Evolutionary conservation across 495 filamentous ascomycete species (phyloP).

Genomic region (Xylaria castorea): DNA sequence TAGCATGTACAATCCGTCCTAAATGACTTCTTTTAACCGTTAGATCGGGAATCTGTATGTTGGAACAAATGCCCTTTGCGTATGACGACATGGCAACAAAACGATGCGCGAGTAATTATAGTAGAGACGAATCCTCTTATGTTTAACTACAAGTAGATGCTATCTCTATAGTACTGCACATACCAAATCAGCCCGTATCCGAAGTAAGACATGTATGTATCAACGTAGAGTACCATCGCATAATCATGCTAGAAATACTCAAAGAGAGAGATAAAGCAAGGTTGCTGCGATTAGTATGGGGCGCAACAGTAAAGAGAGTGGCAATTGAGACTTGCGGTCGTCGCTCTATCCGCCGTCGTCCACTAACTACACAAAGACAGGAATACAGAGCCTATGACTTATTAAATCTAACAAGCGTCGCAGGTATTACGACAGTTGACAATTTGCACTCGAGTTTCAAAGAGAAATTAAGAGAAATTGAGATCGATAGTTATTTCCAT

Average conservation of each 20-base stretch:
- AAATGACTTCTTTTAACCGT: neutral
- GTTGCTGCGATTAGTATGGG: neutral
- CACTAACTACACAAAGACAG: neutral
- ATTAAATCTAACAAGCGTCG: neutral
- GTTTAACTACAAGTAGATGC: neutral
- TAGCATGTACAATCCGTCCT: neutral
- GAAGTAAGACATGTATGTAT: neutral
- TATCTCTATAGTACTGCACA: neutral
- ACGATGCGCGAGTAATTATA: neutral
- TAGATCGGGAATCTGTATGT: neutral
- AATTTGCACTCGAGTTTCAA: neutral
- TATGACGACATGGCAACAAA: constrained; percentile 1
- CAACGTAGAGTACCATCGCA: neutral
- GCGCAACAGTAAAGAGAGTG: neutral
- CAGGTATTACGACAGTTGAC: neutral
- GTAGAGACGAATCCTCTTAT: neutral
- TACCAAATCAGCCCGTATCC: neutral
- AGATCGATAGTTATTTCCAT: neutral
- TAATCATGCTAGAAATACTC: neutral
- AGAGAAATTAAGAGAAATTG: neutral
- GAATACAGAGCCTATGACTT: neutral
- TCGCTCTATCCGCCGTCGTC: neutral
- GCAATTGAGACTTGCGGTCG: neutral
- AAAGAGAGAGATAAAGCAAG: neutral
- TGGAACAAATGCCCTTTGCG: neutral